Evolutionary conservation across 345 rosid genomes (phyloP), one percentile per base, ranked within the genome.

Genomic region (Lepidium africanum): DNA sequence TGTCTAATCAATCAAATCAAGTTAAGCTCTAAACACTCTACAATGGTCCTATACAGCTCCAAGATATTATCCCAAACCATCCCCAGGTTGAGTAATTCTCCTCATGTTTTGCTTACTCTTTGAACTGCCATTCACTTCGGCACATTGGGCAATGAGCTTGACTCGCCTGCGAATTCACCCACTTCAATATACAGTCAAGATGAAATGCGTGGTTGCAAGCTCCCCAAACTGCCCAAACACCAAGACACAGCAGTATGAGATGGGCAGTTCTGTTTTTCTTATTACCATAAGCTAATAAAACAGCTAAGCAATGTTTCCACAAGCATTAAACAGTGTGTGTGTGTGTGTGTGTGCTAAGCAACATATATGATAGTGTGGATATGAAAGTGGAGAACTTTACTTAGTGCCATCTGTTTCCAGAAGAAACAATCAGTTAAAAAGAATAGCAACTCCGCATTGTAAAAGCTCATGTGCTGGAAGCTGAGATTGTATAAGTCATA

Each of bases 101-200:
- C n/a, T 27, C 39, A n/a, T 46, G 14, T 6, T 25, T 17, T 60
- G 58, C 45, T 79, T 73, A 83, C 75, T 79, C 87, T 76, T 86
- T 84, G 79, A 84, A 86, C 68, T 84, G 86, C 95, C 91, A 88
- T 64, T 86, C 91, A 48, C 91, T 75, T 9, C 95, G 82, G 80
- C 97, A 88, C 96, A 91, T 90, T 9, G 90, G 95, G 38, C 97
- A 89, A 70, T 85, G 96, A 27, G 97, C 97, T 82, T 87, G 95
- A 69, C 91, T 73, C 40, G 92, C 76, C 72, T 94, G 95, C 2
- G 95, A 89, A 73, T 86, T 89, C 66, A 91, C 99, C 97, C 96
- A 91, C 63, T 91, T 94, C 82, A 91, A 78, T 77, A 89, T 86
- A 85, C 97, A 90, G 65, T 90, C 97, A 71, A 93, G 94, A 80